phyloP scores from a whole-genome alignment of 23 red algal species.

The Gracilaria vermiculophylla region DNA sequence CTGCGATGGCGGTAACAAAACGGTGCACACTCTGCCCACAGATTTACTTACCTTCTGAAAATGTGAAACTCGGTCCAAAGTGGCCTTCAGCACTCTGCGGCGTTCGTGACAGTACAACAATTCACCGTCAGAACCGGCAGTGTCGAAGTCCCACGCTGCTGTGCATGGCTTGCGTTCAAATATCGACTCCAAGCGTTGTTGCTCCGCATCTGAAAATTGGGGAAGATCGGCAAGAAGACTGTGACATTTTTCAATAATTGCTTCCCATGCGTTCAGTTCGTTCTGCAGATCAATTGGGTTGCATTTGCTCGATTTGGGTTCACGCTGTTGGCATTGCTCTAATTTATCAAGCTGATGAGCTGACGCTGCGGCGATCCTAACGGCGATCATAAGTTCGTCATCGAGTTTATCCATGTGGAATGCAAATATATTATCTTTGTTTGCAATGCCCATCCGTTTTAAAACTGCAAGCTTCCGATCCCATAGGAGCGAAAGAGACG shows the following conservation, averaged over 20 bases:
- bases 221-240: not conserved
- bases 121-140: constrained; percentile 24
- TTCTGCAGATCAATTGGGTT: constrained; percentile 26
- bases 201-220: constrained; percentile 9
- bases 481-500: not conserved
- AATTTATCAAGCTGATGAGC: not conserved
- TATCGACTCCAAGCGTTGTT: not conserved
- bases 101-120: constrained; percentile 40
- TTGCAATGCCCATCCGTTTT: not conserved
- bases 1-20: constrained; percentile 64
- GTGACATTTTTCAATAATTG: constrained; percentile 31
- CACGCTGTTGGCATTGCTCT: not conserved
- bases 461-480: constrained; percentile 53
- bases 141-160: constrained; percentile 34
- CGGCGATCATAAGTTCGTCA: constrained; percentile 23
- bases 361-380: constrained; percentile 28
- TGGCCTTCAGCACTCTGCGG: constrained; percentile 3
- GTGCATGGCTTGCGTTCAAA: not conserved
- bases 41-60: constrained; percentile 45
- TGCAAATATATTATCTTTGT: constrained; percentile 9
- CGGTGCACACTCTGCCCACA: constrained; percentile 56
- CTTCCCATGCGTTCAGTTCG: constrained; percentile 40
- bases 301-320: not conserved
- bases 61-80: constrained; percentile 34
- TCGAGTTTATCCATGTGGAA: constrained; percentile 36